Percentiles rank a stretch among this genome's conserved stretches.
Evolutionary conservation across 176 grass and related monocot genomes (phyloP).

Genomic region (Triticum aestivum): DNA sequence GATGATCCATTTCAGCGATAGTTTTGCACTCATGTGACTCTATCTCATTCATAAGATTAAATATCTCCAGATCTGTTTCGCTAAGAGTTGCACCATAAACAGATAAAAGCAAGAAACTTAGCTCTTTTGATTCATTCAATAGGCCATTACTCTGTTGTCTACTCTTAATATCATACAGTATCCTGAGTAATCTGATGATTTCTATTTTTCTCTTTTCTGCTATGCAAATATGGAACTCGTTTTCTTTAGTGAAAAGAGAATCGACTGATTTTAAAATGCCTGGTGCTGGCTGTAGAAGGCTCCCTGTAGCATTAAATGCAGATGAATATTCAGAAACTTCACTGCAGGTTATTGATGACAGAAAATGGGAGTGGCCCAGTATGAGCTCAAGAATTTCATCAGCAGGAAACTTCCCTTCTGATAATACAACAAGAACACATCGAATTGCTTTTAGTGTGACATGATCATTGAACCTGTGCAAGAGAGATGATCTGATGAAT

Average conservation of each 20-base stretch:
- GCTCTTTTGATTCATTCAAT: slow-evolving; percentile 60
- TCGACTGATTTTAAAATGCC: slow-evolving; percentile 78
- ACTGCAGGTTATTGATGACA: slow-evolving; percentile 51
- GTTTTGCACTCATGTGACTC: slow-evolving; percentile 60
- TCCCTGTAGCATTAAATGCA: slow-evolving; percentile 41
- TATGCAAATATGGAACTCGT: slow-evolving; percentile 27
- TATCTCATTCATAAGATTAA: slow-evolving; percentile 85
- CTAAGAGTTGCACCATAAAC: slow-evolving; percentile 77
- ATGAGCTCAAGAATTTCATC: slow-evolving; percentile 82
- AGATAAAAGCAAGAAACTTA: slow-evolving; percentile 83
- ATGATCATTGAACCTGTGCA: slow-evolving; percentile 86
- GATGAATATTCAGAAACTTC: slow-evolving; percentile 47
- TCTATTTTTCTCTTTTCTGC: slow-evolving; percentile 67
- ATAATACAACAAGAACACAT: slow-evolving; percentile 68
- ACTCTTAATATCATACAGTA: slow-evolving; percentile 72
- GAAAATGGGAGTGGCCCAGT: slow-evolving; percentile 90
- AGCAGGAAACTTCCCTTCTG: slow-evolving; percentile 64
- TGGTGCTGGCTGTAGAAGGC: slow-evolving; percentile 66
- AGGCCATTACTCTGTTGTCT: slow-evolving; percentile 52
- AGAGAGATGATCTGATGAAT: slow-evolving; percentile 84
- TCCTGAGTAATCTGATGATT: slow-evolving; percentile 84
- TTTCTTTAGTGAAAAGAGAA: slow-evolving; percentile 40
- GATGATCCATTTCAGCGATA: slow-evolving; percentile 84
- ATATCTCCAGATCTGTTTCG: slow-evolving; percentile 84
- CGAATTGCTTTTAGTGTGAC: slow-evolving; percentile 78